phyloP scores from a whole-genome alignment of 2,329 filamentous ascomycete genomes.

The Stagonosporopsis chrysanthemi region DNA sequence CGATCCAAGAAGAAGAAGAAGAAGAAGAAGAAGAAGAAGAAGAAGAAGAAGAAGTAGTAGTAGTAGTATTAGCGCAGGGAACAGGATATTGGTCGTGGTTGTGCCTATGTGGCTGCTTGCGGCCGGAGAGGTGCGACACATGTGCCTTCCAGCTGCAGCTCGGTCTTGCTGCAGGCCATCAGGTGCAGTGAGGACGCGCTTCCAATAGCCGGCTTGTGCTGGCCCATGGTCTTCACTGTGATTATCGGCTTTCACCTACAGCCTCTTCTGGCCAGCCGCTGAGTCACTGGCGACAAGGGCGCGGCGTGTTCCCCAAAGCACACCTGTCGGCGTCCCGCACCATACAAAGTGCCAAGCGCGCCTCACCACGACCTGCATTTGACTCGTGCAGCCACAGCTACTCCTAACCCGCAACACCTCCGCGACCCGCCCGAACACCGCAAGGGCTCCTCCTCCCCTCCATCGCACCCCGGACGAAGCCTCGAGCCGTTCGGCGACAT shows the following conservation, averaged over 20 bases:
- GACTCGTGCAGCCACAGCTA: slow-evolving; percentile 26
- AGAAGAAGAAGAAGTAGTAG: no score
- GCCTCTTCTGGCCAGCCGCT: background rate
- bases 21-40: no score
- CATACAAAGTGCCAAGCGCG: slow-evolving; percentile 28
- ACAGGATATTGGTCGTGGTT: background rate
- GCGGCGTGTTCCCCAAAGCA: background rate
- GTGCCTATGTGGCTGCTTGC: slow-evolving; percentile 11
- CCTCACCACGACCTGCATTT: slow-evolving; percentile 24
- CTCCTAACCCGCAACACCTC: slow-evolving; percentile 40
- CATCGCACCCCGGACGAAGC: slow-evolving; percentile 36
- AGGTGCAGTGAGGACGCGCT: slow-evolving; percentile 3
- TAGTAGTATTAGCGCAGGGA: background rate
- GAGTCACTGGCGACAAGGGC: background rate
- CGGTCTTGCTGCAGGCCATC: slow-evolving; percentile 9
- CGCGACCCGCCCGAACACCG: slow-evolving; percentile 39
- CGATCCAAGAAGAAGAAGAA: no score
- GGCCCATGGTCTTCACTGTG: background rate
- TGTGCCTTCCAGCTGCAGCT: slow-evolving; percentile 2
- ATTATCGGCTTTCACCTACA: background rate
- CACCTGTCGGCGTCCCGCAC: background rate
- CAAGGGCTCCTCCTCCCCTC: slow-evolving; percentile 37
- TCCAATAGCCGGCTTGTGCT: background rate
- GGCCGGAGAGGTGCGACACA: slow-evolving; percentile 8
- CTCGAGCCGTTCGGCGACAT: slow-evolving; percentile 31